phyloP scores from a whole-genome alignment of 2,329 filamentous ascomycete genomes.

The Aspergillus pseudoterreus region DNA sequence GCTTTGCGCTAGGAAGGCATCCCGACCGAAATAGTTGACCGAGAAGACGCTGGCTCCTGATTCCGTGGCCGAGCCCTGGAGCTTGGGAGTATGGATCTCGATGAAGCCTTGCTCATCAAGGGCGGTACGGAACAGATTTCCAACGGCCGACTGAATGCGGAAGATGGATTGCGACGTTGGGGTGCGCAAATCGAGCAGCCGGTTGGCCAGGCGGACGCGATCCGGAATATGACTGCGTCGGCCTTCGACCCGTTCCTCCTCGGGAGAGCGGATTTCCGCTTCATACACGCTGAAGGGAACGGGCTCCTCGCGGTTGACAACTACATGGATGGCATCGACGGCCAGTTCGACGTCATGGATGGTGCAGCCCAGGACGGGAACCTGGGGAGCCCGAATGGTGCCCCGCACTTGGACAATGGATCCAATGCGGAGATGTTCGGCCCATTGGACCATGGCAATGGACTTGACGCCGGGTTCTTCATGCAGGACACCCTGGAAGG shows the following conservation, averaged over 20 bases:
- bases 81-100: conserved; percentile 90
- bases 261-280: conserved; percentile 59
- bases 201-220: conserved; percentile 70
- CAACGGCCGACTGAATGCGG: conserved; percentile 76
- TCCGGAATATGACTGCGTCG: conserved; percentile 63
- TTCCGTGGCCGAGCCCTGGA: conserved; percentile 86
- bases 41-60: conserved; percentile 89
- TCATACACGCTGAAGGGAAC: conserved; percentile 69
- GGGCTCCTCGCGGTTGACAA: conserved; percentile 58
- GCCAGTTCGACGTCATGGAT: conserved; percentile 73
- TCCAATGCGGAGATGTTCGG: conserved; percentile 75
- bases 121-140: conserved; percentile 72
- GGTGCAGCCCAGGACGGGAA: conserved; percentile 70
- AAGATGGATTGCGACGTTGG: conserved; percentile 83
- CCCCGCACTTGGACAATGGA: conserved; percentile 75
- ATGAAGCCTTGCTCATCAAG: conserved; percentile 76
- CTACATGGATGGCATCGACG: conserved; percentile 62
- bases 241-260: conserved; percentile 54
- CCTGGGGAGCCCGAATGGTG: conserved; percentile 67
- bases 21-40: conserved; percentile 84
- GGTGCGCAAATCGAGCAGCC: conserved; percentile 81
- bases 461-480: conserved; percentile 59
- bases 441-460: conserved; percentile 78
- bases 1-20: conserved; percentile 84
- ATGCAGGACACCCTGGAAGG: conserved; percentile 77